Conservation (phyloP, 371 early-diverging fungal genomes). For the Globomyces sp. region DNA sequence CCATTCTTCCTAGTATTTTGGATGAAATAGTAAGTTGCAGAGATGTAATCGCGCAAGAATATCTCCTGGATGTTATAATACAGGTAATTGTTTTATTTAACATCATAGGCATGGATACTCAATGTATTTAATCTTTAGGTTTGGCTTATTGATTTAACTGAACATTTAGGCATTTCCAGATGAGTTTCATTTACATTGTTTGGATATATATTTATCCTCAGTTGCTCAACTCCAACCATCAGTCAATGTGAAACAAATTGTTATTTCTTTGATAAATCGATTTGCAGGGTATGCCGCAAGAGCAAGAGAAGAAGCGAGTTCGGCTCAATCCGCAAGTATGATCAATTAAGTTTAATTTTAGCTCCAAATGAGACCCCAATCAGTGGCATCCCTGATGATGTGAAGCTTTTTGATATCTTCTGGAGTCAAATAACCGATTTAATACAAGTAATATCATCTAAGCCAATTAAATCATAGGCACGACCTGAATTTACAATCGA, state of each 20-base stretch:
- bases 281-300: constrained; percentile 77
- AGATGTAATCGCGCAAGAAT: constrained; percentile 98
- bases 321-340: constrained; percentile 23
- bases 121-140: too few species aligned
- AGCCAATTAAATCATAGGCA: constrained; percentile 44
- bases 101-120: neutral
- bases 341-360: neutral
- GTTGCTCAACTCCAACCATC: constrained; percentile 84
- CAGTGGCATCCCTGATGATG: constrained; percentile 79
- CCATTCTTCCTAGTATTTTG: constrained; percentile 84
- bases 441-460: constrained; percentile 62
- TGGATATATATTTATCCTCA: constrained; percentile 84
- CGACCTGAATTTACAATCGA: constrained; percentile 88
- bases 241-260: constrained; percentile 92
- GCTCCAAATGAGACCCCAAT: constrained; percentile 27
- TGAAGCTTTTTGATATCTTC: constrained; percentile 89
- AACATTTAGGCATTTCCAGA: constrained; percentile 78
- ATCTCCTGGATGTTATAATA: constrained; percentile 96
- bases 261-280: constrained; percentile 89
- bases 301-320: constrained; percentile 50
- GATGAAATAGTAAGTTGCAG: constrained; percentile 94
- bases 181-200: constrained; percentile 90
- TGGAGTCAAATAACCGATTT: constrained; percentile 91
- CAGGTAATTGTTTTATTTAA: constrained; percentile 58
- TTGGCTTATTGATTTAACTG: neutral